Percentiles rank a stretch among this genome's conserved stretches.
Conservation (phyloP, 1,284 basidiomycete genomes). For the Cutaneotrichosporon daszewskae region DNA sequence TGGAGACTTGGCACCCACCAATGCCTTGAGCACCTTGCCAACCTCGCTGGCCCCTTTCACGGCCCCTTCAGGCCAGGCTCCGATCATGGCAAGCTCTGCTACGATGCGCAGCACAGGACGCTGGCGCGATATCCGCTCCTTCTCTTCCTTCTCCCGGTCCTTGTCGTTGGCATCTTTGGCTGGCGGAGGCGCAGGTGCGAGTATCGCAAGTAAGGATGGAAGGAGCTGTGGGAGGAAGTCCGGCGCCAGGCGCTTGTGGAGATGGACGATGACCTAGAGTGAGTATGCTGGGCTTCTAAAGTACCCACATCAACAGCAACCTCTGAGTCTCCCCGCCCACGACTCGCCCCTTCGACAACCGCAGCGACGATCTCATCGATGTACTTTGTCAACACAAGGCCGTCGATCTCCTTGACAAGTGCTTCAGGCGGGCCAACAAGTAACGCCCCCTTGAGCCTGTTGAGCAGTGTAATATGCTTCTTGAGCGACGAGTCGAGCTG, state of each 20-base stretch:
- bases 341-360: slow-evolving; percentile 72
- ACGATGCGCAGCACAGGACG: slow-evolving; percentile 78
- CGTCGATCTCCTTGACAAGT: slow-evolving; percentile 83
- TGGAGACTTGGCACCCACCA: slow-evolving; percentile 55
- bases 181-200: slow-evolving; percentile 53
- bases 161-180: slow-evolving; percentile 48
- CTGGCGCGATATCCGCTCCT: slow-evolving; percentile 70
- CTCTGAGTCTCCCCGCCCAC: slow-evolving; percentile 81
- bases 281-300: not conserved
- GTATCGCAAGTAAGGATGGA: slow-evolving; percentile 58
- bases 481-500: slow-evolving; percentile 83
- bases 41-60: slow-evolving; percentile 68
- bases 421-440: slow-evolving; percentile 55
- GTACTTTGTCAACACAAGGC: slow-evolving; percentile 89
- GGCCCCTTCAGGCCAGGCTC: slow-evolving; percentile 53
- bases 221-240: slow-evolving; percentile 72
- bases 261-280: slow-evolving; percentile 70
- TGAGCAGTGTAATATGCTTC: slow-evolving; percentile 87
- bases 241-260: slow-evolving; percentile 78
- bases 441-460: slow-evolving; percentile 60
- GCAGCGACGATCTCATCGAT: slow-evolving; percentile 89
- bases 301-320: slow-evolving; percentile 77
- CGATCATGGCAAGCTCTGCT: slow-evolving; percentile 83
- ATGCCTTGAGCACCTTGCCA: slow-evolving; percentile 58
- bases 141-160: slow-evolving; percentile 89